These are phyloP conservation scores for Trichosporon coremiiforme DNA, from an alignment of 1,284 basidiomycete species.

Conservation along the genomic window DNA sequence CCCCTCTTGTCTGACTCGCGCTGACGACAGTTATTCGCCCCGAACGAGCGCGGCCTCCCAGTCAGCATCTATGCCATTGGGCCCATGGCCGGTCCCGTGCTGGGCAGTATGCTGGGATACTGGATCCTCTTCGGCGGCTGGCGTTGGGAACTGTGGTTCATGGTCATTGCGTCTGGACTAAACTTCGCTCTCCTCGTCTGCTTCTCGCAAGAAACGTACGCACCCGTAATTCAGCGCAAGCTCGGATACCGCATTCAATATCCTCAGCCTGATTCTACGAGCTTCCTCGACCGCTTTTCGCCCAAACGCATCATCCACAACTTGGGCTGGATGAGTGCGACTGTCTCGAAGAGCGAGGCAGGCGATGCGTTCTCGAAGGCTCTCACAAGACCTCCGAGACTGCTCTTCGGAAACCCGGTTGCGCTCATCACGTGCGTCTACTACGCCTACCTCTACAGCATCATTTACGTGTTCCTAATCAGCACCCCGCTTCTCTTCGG, in stretches of 20 bases:
- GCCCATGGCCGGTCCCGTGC: constrained; percentile 50
- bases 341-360: constrained; percentile 45
- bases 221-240: constrained; percentile 49
- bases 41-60: constrained; percentile 48
- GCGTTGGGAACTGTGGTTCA: constrained; percentile 54
- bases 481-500: constrained; percentile 57
- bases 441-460: constrained; percentile 58
- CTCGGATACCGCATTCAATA: constrained; percentile 38
- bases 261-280: constrained; percentile 28
- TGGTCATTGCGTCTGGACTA: constrained; percentile 47
- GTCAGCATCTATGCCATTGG: constrained; percentile 53
- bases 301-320: constrained; percentile 35
- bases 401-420: constrained; percentile 55
- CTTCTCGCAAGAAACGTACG: constrained; percentile 53
- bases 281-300: constrained; percentile 30
- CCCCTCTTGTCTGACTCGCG: background rate
- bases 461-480: constrained; percentile 58
- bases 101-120: constrained; percentile 53
- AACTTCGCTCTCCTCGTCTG: constrained; percentile 45
- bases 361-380: constrained; percentile 41
- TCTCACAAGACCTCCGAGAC: constrained; percentile 55
- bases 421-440: constrained; percentile 57
- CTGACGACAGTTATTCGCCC: constrained; percentile 42
- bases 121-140: constrained; percentile 50
- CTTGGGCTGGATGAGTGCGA: constrained; percentile 45